Base-by-base conservation (phyloP, 1,284 basidiomycete genomes). In the Megacollybia platyphylla region DNA sequence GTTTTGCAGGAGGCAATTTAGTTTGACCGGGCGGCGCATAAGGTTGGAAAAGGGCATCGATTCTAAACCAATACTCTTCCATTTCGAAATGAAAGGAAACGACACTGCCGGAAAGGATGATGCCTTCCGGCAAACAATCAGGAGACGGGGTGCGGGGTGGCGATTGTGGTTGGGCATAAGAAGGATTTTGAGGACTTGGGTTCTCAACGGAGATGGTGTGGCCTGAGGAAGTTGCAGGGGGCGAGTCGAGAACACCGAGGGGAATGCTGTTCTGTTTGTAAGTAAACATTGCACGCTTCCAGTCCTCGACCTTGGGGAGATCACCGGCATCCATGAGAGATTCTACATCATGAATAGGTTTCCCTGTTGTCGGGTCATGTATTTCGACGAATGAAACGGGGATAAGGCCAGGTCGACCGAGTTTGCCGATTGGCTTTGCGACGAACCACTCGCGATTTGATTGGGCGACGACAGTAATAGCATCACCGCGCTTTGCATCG, bases 181-280 rank as follows among this genome's bases (percentile, higher is more conserved):
- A 18, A 24, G 39, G 42, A 40, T 47, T 48, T 44, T 37, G 51
- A 20, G 51, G 60, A 34, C 54, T 60, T 44, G 58, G 56, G 26
- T 44, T 49, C 44, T 54, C 58, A n/a, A 51, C 49, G 40, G 43
- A 45, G 42, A 54, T 50, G 24, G 39, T 38, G 17, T 47, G 48
- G 11, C 53, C 49, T 7, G 46, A 32, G 30, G 47, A 44, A 20
- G 40, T 39, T 28, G 54, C 50, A 4, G 64, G 62, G 42, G 70
- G 47, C 30, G 82, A 71, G 48, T 97, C 92, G 54, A 97, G 76
- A 36, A 88, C 81, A 24, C 96, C 96, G 2, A 98, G 75, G 2
- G 92, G 76, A 55, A 98, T 98, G 56, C 89, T 91, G 56, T 86
- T 92, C 51, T 91, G 89, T 64, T 97, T 97, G 70, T 97, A 97